Conservation (phyloP, 2,329 filamentous ascomycete species). For the Epichloe brachyelytri region DNA sequence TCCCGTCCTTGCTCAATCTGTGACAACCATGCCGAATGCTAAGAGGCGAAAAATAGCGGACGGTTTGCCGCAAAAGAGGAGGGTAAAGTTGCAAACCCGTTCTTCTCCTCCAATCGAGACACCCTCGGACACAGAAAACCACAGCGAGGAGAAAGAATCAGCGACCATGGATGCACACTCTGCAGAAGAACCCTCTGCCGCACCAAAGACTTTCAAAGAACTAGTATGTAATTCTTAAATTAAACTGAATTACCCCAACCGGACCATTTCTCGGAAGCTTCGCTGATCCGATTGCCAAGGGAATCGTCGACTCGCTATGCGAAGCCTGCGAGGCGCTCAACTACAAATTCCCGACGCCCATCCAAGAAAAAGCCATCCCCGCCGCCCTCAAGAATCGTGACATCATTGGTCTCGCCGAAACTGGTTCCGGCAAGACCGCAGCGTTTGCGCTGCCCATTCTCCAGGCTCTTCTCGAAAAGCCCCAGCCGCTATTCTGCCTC, state of each 20-base stretch:
- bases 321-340: conserved; percentile 74
- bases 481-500: conserved; percentile 74
- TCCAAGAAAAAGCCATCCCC: conserved; percentile 78
- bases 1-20: too few species aligned
- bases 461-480: conserved; percentile 78
- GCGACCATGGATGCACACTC: conserved; percentile 21
- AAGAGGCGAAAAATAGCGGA: conserved; percentile 31
- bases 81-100: not conserved
- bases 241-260: not conserved
- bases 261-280: not conserved
- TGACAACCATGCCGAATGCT: conserved; percentile 17
- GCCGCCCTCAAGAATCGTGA: conserved; percentile 67
- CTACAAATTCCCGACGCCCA: conserved; percentile 78
- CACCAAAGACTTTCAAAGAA: conserved; percentile 52
- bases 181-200: conserved; percentile 19
- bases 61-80: conserved; percentile 12
- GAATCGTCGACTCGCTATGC: conserved; percentile 74
- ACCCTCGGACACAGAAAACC: conserved; percentile 5
- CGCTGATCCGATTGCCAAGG: conserved; percentile 29
- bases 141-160: conserved; percentile 16
- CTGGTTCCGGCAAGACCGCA: conserved; percentile 89
- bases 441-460: conserved; percentile 90
- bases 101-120: not conserved
- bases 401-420: conserved; percentile 88
- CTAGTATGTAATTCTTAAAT: conserved; percentile 27